These are phyloP conservation scores for Macrophomina pseudophaseolina DNA, from an alignment of 2,329 filamentous ascomycete genomes.

Conservation along the genomic window DNA sequence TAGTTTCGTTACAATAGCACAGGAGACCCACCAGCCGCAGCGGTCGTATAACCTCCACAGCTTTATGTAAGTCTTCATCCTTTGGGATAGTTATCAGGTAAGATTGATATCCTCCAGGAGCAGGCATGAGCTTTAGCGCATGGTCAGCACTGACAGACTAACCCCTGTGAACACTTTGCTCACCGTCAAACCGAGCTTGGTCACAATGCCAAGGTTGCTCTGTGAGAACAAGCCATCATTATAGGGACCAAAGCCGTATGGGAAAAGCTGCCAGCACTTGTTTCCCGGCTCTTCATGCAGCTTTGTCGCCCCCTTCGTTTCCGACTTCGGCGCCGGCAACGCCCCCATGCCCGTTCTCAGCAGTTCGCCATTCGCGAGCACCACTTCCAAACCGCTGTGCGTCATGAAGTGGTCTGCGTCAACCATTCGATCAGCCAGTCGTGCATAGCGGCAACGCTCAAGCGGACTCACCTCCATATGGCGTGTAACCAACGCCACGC, in stretches of 20 bases:
- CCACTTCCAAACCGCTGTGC: conserved; percentile 52
- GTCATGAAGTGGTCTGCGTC: conserved; percentile 51
- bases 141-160: too few species aligned
- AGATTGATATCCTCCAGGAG: conserved; percentile 55
- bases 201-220: conserved; percentile 43
- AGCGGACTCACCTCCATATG: conserved; percentile 44
- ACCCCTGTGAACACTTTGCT: background rate
- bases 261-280: conserved; percentile 40
- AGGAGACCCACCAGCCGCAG: conserved; percentile 33
- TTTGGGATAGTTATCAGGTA: conserved; percentile 53
- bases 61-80: conserved; percentile 55
- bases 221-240: conserved; percentile 46
- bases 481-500: conserved; percentile 43
- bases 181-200: conserved; percentile 57
- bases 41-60: conserved; percentile 57
- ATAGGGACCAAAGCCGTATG: conserved; percentile 44
- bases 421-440: conserved; percentile 37
- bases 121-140: conserved; percentile 53
- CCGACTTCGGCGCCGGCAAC: conserved; percentile 36
- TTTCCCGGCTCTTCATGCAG: conserved; percentile 30
- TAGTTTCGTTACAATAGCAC: background rate
- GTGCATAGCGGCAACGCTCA: conserved; percentile 44
- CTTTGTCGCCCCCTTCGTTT: conserved; percentile 25
- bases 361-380: conserved; percentile 47
- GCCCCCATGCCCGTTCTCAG: conserved; percentile 51